These are phyloP conservation scores for Cantharellus anzutake DNA, from an alignment of 768 basidiomycete species.

Conservation along the genomic window DNA sequence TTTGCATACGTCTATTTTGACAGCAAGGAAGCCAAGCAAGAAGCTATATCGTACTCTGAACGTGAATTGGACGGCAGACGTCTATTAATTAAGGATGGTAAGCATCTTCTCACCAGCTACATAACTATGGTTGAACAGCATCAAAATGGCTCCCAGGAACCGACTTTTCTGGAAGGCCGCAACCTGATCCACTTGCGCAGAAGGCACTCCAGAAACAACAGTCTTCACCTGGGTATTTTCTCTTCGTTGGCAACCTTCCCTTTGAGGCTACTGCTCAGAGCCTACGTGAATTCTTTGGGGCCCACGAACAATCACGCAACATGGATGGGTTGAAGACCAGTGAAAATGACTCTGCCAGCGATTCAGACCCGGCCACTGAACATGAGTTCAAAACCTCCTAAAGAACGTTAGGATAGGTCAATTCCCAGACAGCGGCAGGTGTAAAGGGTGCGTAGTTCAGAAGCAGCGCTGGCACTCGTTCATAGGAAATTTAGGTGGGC, in stretches of 20 bases:
- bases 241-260: slow-evolving; percentile 86
- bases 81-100: slow-evolving; percentile 86
- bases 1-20: slow-evolving; percentile 96
- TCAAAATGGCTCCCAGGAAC: slow-evolving; percentile 28
- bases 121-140: not conserved
- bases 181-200: slow-evolving; percentile 35
- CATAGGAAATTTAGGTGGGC: slow-evolving; percentile 43
- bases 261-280: slow-evolving; percentile 73
- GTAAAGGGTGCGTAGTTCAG: slow-evolving; percentile 62
- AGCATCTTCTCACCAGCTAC: slow-evolving; percentile 10
- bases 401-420: slow-evolving; percentile 82
- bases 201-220: slow-evolving; percentile 64
- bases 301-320: slow-evolving; percentile 45
- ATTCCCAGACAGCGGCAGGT: slow-evolving; percentile 86
- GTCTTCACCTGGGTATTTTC: slow-evolving; percentile 63
- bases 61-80: slow-evolving; percentile 64
- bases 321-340: slow-evolving; percentile 6
- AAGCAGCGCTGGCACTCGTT: not conserved
- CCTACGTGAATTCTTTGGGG: slow-evolving; percentile 54
- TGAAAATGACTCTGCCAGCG: slow-evolving; percentile 2
- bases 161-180: slow-evolving; percentile 49
- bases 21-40: slow-evolving; percentile 47
- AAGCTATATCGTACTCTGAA: slow-evolving; percentile 71
- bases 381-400: slow-evolving; percentile 9
- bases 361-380: slow-evolving; percentile 1